A percentile compares a stretch with the other conserved stretches of the same genome.
These are phyloP conservation scores for Exophiala lecanii-corni DNA, from an alignment of 2,329 filamentous ascomycete species.

Conservation along the genomic window DNA sequence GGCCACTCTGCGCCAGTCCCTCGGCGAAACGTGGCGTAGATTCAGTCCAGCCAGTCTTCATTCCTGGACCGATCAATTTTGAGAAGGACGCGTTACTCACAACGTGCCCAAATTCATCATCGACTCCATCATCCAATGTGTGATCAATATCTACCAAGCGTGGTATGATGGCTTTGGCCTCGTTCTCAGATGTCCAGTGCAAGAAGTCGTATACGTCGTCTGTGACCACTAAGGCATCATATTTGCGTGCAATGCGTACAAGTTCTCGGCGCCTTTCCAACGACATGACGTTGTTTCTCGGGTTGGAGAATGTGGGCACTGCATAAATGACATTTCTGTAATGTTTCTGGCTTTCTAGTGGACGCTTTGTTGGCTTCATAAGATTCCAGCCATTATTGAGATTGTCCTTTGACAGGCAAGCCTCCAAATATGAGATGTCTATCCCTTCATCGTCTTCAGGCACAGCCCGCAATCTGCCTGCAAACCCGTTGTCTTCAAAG, in stretches of 20 bases:
- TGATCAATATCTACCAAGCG: constrained; percentile 74
- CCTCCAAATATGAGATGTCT: constrained; percentile 63
- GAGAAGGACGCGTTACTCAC: constrained; percentile 84
- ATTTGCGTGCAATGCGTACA: constrained; percentile 67
- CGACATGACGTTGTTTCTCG: constrained; percentile 76
- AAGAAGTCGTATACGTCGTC: constrained; percentile 95
- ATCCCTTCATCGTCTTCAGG: constrained; percentile 76
- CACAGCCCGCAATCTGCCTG: constrained; percentile 60
- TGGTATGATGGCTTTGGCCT: constrained; percentile 51
- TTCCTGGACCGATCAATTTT: constrained; percentile 76
- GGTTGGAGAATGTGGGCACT: constrained; percentile 84
- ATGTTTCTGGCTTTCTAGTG: constrained; percentile 56
- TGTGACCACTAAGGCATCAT: constrained; percentile 74
- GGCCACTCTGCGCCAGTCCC: constrained; percentile 55
- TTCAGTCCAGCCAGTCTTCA: constrained; percentile 81
- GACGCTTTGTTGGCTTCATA: neutral
- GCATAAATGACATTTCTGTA: constrained; percentile 84
- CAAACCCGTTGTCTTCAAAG: constrained; percentile 75
- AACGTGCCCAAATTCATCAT: constrained; percentile 68
- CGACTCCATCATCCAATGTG: constrained; percentile 57
- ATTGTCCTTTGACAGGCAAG: constrained; percentile 51
- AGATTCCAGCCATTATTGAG: constrained; percentile 45
- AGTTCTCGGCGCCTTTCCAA: constrained; percentile 61
- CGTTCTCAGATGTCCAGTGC: constrained; percentile 59
- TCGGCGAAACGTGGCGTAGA: constrained; percentile 58